phyloP scores from a whole-genome alignment of 192 early-diverging fungal genomes.

The Linnemannia elongata region DNA sequence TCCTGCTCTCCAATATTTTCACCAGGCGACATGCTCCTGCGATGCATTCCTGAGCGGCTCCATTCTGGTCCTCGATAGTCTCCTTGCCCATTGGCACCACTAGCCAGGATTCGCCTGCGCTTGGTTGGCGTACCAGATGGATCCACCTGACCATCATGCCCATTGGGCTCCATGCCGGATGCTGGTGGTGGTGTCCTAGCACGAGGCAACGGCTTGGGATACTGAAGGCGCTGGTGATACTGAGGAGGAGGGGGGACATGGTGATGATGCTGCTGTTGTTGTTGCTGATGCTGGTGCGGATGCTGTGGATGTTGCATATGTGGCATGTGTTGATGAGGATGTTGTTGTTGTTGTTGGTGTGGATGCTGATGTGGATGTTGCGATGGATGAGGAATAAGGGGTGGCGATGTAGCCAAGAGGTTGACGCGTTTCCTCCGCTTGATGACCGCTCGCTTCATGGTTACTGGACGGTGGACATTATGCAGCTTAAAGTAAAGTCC shows the following conservation, averaged over 20 bases:
- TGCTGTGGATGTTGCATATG: conserved; percentile 16
- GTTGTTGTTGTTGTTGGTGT: conserved; percentile 24
- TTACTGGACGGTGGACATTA: conserved; percentile 84
- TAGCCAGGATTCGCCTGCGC: background rate
- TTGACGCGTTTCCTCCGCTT: conserved; percentile 79
- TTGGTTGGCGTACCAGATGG: conserved; percentile 1
- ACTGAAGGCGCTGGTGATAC: conserved; percentile 30
- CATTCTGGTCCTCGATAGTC: conserved; percentile 22
- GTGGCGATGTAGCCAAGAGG: conserved; percentile 43
- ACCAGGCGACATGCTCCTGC: conserved; percentile 44
- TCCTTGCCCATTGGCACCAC: conserved; percentile 14
- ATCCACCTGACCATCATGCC: conserved; percentile 17
- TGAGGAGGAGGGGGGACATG: conserved; percentile 14
- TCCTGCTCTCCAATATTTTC: conserved; percentile 39
- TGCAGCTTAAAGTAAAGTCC: conserved; percentile 93
- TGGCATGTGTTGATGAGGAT: conserved; percentile 11
- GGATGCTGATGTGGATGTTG: conserved; percentile 25
- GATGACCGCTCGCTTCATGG: conserved; percentile 82
- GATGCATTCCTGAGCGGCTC: conserved; percentile 16
- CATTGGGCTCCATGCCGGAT: conserved; percentile 5
- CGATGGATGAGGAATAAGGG: conserved; percentile 19
- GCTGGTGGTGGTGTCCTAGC: conserved; percentile 29
- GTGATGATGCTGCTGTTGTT: conserved; percentile 28
- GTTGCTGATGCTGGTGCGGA: conserved; percentile 5
- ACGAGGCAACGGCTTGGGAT: conserved; percentile 37